Percentiles rank a stretch among this genome's conserved stretches.
Evolutionary conservation across 352 stramenopile species (phyloP).

Genomic region (Elongisporangium anandrum): DNA sequence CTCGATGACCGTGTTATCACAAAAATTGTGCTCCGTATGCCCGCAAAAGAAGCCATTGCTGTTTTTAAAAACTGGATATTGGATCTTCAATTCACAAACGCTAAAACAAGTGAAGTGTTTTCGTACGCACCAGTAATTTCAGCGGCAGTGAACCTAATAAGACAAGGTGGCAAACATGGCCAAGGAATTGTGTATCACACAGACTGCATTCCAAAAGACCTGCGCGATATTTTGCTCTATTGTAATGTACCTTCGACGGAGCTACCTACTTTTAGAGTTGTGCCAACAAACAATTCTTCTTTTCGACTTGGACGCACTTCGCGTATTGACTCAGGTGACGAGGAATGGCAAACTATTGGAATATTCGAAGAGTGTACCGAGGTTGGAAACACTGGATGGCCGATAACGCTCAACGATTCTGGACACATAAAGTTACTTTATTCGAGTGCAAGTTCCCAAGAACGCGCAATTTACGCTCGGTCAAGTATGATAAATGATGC

Average conservation of each 20-base stretch:
- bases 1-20: neutral
- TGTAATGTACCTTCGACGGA: neutral
- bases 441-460: too few relatives aligned
- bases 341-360: neutral
- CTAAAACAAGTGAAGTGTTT: neutral
- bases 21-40: neutral
- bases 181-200: neutral
- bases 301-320: neutral
- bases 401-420: too few relatives aligned
- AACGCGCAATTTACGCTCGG: too few relatives aligned
- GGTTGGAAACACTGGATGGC: too few relatives aligned
- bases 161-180: neutral
- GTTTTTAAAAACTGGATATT: neutral
- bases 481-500: too few relatives aligned
- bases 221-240: neutral
- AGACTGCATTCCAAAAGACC: neutral
- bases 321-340: neutral
- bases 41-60: neutral
- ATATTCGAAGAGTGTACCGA: too few relatives aligned
- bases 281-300: neutral
- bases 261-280: neutral
- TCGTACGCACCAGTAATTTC: neutral
- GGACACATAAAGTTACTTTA: too few relatives aligned
- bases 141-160: neutral
- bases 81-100: neutral